These are phyloP conservation scores for Melaleuca alternifolia DNA, from an alignment of 345 rosid species.

Conservation along the genomic window DNA sequence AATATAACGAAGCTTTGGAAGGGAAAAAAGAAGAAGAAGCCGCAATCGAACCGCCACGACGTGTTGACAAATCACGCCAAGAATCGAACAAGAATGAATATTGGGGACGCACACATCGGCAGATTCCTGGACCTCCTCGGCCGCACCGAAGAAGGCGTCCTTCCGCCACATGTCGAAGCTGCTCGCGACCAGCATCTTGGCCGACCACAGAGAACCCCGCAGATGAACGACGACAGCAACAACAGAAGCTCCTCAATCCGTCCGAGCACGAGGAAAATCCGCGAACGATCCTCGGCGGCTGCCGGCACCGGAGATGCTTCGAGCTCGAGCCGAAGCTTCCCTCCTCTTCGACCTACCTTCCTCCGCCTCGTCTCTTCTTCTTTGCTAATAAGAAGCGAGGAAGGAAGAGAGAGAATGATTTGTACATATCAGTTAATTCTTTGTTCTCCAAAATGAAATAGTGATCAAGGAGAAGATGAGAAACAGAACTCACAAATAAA, in stretches of 20 bases:
- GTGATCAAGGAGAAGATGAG: too few species aligned
- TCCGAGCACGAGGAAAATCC: neutral
- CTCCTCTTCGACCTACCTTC: neutral
- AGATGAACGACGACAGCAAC: neutral
- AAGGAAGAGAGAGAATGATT: conserved; percentile 25
- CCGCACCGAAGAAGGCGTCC: conserved; percentile 78
- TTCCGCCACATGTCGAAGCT: conserved; percentile 84
- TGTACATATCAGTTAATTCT: too few species aligned
- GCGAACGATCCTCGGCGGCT: neutral
- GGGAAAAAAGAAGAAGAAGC: neutral
- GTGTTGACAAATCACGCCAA: neutral
- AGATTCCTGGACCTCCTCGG: conserved; percentile 94
- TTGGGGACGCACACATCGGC: conserved; percentile 53
- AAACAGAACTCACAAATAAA: too few species aligned
- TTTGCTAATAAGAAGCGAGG: conserved; percentile 19
- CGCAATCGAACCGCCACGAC: neutral
- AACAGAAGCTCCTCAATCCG: neutral
- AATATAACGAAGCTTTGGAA: neutral
- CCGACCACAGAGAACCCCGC: neutral
- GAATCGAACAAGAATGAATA: neutral
- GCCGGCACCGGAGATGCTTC: neutral
- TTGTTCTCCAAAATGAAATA: too few species aligned
- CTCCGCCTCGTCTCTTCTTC: conserved; percentile 8
- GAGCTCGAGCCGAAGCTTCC: neutral
- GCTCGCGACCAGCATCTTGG: conserved; percentile 75